A percentile compares a stretch with the other conserved stretches of the same genome.
Evolutionary conservation across 129 eudicot genomes (phyloP).

Genomic region (Lonicera japonica): DNA sequence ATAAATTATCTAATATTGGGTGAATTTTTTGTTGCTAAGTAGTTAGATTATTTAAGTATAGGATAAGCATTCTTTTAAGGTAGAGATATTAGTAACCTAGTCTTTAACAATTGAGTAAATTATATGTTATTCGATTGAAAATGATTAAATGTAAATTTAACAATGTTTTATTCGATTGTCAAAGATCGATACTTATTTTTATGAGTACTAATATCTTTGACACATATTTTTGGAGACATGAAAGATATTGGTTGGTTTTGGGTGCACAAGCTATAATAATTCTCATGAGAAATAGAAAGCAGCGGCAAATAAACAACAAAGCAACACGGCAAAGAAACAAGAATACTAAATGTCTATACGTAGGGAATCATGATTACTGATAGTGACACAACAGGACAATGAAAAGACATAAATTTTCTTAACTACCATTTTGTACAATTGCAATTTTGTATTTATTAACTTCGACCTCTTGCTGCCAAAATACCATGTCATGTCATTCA

Average conservation of each 20-base stretch:
- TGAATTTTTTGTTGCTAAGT: too few species aligned
- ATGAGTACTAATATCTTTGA: too few species aligned
- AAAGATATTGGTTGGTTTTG: not conserved
- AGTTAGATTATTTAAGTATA: too few species aligned
- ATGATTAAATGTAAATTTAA: too few species aligned
- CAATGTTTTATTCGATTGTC: too few species aligned
- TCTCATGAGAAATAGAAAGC: not conserved
- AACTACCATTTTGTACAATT: constrained; percentile 16
- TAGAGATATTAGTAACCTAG: too few species aligned
- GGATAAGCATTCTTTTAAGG: too few species aligned
- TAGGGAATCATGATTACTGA: constrained; percentile 20
- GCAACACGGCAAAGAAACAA: not conserved
- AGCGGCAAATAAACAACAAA: not conserved
- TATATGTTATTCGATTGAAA: too few species aligned
- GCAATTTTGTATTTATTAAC: constrained; percentile 10
- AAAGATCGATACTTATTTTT: too few species aligned
- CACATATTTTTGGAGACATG: not conserved
- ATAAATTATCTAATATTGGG: too few species aligned
- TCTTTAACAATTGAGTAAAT: too few species aligned
- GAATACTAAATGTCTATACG: not conserved
- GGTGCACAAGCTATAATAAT: not conserved
- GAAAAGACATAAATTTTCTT: constrained; percentile 32
- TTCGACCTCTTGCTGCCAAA: constrained; percentile 14
- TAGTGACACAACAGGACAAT: constrained; percentile 26
- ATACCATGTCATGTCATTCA: not conserved